phyloP scores from a whole-genome alignment of 1,139 yeast species.

The Kurtzmaniella quercitrusa region DNA sequence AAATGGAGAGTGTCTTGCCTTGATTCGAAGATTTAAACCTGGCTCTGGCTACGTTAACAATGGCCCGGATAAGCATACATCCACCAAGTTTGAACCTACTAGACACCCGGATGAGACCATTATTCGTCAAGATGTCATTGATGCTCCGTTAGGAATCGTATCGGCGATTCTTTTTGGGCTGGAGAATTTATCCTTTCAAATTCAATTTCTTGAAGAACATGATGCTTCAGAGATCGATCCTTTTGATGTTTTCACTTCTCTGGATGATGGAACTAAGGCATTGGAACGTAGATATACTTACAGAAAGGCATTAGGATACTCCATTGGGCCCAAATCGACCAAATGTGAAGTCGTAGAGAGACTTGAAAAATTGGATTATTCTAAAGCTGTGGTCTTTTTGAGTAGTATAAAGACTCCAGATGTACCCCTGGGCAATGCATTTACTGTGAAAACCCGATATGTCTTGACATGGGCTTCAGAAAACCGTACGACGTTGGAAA shows the following conservation, averaged over 20 bases:
- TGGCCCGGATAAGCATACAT: conserved; percentile 37
- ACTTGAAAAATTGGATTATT: conserved; percentile 37
- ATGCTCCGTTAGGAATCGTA: conserved; percentile 49
- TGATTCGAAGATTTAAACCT: conserved; percentile 25
- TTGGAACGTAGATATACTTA: conserved; percentile 38
- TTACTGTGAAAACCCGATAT: conserved; percentile 47
- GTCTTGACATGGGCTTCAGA: conserved; percentile 44
- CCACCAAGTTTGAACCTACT: conserved; percentile 23
- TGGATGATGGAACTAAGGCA: conserved; percentile 24
- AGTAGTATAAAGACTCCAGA: conserved; percentile 49
- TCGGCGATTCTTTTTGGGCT: conserved; percentile 47
- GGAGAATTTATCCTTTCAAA: conserved; percentile 35
- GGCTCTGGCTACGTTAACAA: conserved; percentile 27
- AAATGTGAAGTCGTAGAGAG: conserved; percentile 46
- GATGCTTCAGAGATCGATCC: conserved; percentile 46
- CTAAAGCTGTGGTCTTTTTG: conserved; percentile 31
- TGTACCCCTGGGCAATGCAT: conserved; percentile 57
- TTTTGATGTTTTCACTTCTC: conserved; percentile 34
- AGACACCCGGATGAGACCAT: conserved; percentile 27
- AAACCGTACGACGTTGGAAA: conserved; percentile 35
- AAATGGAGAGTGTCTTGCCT: conserved; percentile 9
- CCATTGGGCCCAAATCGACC: conserved; percentile 58
- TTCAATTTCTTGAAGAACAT: conserved; percentile 35
- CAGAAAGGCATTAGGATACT: conserved; percentile 44
- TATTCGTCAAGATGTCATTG: conserved; percentile 28